Evolutionary conservation across 2,329 filamentous ascomycete species (phyloP), one percentile per base, ranked within the genome.

Genomic region (Xylariaceae sp.): DNA sequence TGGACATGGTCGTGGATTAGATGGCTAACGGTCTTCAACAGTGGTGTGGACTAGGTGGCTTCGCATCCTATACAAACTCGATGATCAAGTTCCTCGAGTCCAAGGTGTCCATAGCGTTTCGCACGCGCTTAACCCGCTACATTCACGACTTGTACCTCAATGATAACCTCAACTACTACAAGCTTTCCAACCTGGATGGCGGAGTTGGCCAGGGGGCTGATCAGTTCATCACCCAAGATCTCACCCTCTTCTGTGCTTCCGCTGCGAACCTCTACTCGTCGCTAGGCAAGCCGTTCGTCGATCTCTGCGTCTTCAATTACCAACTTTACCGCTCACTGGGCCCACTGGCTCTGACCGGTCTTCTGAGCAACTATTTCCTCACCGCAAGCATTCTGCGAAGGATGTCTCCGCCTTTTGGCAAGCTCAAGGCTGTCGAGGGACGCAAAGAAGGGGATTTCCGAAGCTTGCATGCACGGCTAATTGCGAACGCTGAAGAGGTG

Each of bases 71-170:
- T 55, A 95, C 90, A 32, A 98, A 98, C 59, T 88, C 90, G 35
- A 95, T 93, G 83, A 98, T 98, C 69, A 96, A 96, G 60, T 98
- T 85, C 62, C 72, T 98, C 42, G 90, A 98, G 61, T 90, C 86
- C 32, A 98, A 98, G 65, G 88, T 98, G 34, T 94, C 90, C 5
- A 98, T 98, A 46, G 90, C 93, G 21, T 98, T 98, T 71, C 80
- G 92, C 26, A 98, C 92, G 4, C 78, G 92, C 9, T 70, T 98
- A 11, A 98, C 92, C 2, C 72, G 92, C 47, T 98, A 98, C 57
- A 94, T 98, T 34, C 92, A 98, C 60, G 92, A 98, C 52, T 66
- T 98, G 7, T 98, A 98, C 52, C 73, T 98, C 12, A 94, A 94
- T 56, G 83, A 93, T 36, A 88, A 92, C 47, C 75, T 94, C 44